phyloP scores from a whole-genome alignment of 371 early-diverging fungal species.

The Polyrhizophydium stewartii region DNA sequence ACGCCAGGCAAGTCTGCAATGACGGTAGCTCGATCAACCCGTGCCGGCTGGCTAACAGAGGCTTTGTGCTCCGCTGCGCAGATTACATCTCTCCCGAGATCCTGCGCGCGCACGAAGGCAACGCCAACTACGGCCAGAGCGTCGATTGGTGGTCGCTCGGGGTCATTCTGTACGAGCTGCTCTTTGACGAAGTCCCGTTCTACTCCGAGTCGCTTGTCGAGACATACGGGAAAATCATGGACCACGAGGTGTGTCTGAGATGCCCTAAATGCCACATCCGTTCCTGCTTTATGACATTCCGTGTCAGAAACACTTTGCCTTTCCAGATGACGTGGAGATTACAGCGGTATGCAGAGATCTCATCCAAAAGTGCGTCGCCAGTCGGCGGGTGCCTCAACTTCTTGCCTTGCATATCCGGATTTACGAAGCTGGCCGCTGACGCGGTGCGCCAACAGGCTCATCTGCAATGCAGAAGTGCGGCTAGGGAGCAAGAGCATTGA shows the following conservation, averaged over 20 bases:
- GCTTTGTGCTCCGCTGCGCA: no score
- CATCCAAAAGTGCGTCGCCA: slow-evolving; percentile 28
- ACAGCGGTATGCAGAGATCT: slow-evolving; percentile 34
- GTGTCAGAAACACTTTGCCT: slow-evolving; percentile 39
- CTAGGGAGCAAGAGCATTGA: slow-evolving; percentile 65
- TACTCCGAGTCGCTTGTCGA: slow-evolving; percentile 57
- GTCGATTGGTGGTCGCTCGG: slow-evolving; percentile 60
- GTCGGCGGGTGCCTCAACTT: no score
- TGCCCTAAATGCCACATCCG: neutral
- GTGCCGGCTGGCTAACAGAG: no score
- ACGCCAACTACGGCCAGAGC: slow-evolving; percentile 45
- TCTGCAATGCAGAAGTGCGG: slow-evolving; percentile 68
- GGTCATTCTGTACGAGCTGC: slow-evolving; percentile 64
- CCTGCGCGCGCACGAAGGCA: slow-evolving; percentile 48
- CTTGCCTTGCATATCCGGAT: neutral
- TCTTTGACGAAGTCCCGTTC: slow-evolving; percentile 63
- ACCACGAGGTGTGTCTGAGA: slow-evolving; percentile 32
- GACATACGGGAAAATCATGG: slow-evolving; percentile 62
- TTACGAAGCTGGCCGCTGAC: neutral
- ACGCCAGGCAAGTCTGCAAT: slow-evolving; percentile 40
- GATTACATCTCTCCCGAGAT: slow-evolving; percentile 72
- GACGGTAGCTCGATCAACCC: no score
- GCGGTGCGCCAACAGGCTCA: slow-evolving; percentile 42
- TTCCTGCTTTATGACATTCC: neutral
- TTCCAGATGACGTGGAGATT: slow-evolving; percentile 38